phyloP scores from a whole-genome alignment of 352 stramenopile species.

The Globisporangium acanthophoron region DNA sequence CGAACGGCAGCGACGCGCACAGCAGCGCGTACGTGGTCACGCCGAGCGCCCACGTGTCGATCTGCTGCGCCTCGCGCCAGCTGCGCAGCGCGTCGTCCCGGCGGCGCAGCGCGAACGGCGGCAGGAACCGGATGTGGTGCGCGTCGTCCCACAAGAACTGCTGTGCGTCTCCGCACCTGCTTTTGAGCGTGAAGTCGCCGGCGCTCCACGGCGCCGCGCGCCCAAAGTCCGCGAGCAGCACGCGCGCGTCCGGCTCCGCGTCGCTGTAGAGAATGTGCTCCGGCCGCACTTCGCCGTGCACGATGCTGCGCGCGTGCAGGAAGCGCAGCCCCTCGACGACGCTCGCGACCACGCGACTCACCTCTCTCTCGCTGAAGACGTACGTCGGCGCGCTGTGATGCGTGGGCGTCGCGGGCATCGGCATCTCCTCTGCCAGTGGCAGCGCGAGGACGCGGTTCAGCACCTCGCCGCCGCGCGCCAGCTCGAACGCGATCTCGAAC shows the following conservation, averaged over 20 bases:
- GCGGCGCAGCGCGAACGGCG: conserved; percentile 43
- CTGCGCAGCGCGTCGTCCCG: conserved; percentile 23
- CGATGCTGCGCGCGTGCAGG: conserved; percentile 39
- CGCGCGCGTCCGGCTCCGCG: conserved; percentile 48
- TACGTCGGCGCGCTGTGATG: conserved; percentile 7
- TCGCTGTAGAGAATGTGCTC: conserved; percentile 77
- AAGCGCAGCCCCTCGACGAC: conserved; percentile 44
- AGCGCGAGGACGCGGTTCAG: conserved; percentile 29
- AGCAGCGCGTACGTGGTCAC: conserved; percentile 72
- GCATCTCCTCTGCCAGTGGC: background rate
- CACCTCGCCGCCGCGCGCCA: conserved; percentile 60
- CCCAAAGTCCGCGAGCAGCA: conserved; percentile 63
- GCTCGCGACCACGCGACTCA: conserved; percentile 43
- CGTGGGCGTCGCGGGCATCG: background rate
- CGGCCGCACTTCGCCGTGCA: conserved; percentile 65
- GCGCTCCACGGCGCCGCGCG: conserved; percentile 38
- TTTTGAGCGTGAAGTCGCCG: conserved; percentile 22
- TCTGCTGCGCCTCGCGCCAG: conserved; percentile 56
- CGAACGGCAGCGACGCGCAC: conserved; percentile 55
- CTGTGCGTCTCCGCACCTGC: background rate
- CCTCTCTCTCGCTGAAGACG: conserved; percentile 42
- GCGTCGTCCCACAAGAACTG: conserved; percentile 53
- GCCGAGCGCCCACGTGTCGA: conserved; percentile 71
- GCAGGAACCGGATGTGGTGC: conserved; percentile 58
- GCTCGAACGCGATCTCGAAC: conserved; percentile 74